These are phyloP conservation scores for Mycena maculata DNA, from an alignment of 768 basidiomycete species.

Conservation along the genomic window DNA sequence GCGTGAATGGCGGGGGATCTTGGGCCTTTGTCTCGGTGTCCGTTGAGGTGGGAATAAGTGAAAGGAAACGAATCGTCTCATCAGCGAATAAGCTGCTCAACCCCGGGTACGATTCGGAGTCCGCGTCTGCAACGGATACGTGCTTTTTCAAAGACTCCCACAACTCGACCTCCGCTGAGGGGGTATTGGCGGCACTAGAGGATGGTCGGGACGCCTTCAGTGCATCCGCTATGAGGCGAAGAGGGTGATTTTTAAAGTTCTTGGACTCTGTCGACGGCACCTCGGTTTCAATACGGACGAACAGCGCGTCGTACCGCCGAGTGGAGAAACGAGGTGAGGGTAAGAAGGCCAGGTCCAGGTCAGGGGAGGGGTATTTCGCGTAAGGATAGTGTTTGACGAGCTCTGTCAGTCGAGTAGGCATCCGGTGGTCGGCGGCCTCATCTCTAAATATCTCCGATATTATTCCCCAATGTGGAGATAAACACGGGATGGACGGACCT, in stretches of 20 bases:
- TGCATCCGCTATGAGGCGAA: slow-evolving; percentile 72
- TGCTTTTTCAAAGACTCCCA: slow-evolving; percentile 68
- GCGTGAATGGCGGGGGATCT: slow-evolving; percentile 47
- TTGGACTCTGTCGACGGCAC: slow-evolving; percentile 48
- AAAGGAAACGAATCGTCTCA: slow-evolving; percentile 69
- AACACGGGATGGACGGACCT: slow-evolving; percentile 57
- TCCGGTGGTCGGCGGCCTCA: slow-evolving; percentile 62
- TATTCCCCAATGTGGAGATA: slow-evolving; percentile 14
- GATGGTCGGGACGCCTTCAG: slow-evolving; percentile 53
- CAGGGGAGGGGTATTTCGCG: slow-evolving; percentile 44
- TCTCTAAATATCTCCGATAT: slow-evolving; percentile 54
- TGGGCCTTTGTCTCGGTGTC: slow-evolving; percentile 47
- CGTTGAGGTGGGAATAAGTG: slow-evolving; percentile 57
- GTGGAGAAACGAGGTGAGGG: slow-evolving; percentile 78
- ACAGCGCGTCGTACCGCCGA: slow-evolving; percentile 69
- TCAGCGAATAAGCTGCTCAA: slow-evolving; percentile 72
- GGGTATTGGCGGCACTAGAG: neutral
- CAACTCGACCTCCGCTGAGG: slow-evolving; percentile 42
- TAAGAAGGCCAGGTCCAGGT: slow-evolving; percentile 57
- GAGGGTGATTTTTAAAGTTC: slow-evolving; percentile 60
- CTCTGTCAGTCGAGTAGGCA: slow-evolving; percentile 79
- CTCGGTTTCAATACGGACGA: slow-evolving; percentile 73
- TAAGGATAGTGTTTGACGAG: slow-evolving; percentile 80
- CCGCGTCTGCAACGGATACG: slow-evolving; percentile 47
- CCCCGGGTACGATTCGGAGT: slow-evolving; percentile 52